A percentile compares a stretch with the other conserved stretches of the same genome.
Conservation (phyloP, 2,329 filamentous ascomycete species). For the Talaromyces rugulosus region DNA sequence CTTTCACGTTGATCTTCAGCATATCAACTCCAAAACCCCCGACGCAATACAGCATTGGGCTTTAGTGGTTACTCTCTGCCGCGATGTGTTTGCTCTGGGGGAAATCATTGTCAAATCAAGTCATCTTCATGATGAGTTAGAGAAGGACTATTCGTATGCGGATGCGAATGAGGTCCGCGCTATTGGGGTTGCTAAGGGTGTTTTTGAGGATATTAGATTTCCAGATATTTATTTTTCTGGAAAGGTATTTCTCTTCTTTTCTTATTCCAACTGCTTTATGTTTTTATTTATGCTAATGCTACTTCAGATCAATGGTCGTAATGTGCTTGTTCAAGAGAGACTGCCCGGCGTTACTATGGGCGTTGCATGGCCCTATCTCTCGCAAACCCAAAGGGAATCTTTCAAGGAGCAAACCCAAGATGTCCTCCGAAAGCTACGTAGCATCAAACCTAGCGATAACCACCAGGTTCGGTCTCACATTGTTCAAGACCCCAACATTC, state of each 20-base stretch:
- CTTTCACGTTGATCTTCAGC: not conserved
- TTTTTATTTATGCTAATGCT: not conserved
- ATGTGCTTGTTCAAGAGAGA: not conserved
- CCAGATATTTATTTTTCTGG: not conserved
- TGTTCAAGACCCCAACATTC: not conserved
- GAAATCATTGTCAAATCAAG: not conserved
- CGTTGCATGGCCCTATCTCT: not conserved
- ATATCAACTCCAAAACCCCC: not conserved
- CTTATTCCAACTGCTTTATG: not conserved
- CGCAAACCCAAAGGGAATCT: not conserved
- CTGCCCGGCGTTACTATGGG: not conserved
- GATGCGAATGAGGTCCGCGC: not conserved
- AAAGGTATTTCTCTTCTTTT: not conserved
- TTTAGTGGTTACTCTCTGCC: not conserved
- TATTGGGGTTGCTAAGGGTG: not conserved
- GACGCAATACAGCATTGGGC: not conserved
- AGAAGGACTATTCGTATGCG: not conserved
- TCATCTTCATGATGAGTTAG: not conserved
- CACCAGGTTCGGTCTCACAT: not conserved
- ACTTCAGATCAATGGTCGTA: not conserved
- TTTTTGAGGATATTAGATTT: not conserved
- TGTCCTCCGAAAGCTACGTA: not conserved
- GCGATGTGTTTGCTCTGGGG: not conserved
- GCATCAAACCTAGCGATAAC: not conserved
- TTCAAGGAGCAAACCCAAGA: not conserved